Conservation (phyloP, 768 basidiomycete genomes). For the Dioszegia crocea region DNA sequence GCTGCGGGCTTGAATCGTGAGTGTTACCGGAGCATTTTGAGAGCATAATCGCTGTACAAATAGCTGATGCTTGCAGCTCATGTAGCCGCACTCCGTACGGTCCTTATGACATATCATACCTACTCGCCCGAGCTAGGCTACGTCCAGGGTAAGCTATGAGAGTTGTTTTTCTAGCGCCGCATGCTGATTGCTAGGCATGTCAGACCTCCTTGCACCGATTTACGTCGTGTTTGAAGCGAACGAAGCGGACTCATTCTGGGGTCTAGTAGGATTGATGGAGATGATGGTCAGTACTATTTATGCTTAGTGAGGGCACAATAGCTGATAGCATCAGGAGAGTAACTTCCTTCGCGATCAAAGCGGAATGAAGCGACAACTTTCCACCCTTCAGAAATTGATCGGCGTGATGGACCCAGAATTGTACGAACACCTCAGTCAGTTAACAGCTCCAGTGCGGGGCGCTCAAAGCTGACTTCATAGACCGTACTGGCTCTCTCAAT, state of each 20-base stretch:
- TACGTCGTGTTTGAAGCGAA: conserved; percentile 87
- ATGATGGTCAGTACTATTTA: conserved; percentile 76
- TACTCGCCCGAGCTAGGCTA: conserved; percentile 63
- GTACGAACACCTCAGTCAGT: conserved; percentile 77
- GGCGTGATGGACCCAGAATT: conserved; percentile 92
- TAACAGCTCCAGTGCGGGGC: neutral
- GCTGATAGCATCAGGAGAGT: conserved; percentile 61
- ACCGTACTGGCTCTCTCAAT: conserved; percentile 83
- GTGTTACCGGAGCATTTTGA: neutral
- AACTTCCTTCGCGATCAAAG: conserved; percentile 96
- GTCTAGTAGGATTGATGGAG: conserved; percentile 90
- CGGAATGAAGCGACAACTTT: conserved; percentile 93
- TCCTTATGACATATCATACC: conserved; percentile 65
- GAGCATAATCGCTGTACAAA: neutral
- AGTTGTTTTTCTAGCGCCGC: neutral
- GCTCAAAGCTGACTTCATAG: conserved; percentile 49
- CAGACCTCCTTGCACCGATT: conserved; percentile 86
- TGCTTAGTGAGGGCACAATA: neutral
- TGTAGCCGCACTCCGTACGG: conserved; percentile 76
- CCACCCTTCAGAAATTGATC: conserved; percentile 82
- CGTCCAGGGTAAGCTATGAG: conserved; percentile 62
- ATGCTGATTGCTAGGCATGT: conserved; percentile 61
- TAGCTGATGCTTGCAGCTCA: conserved; percentile 54
- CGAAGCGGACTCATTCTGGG: conserved; percentile 92
- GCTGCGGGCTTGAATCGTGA: conserved; percentile 45